Conservation (phyloP, 306 rosid species). For the Rosa persica region DNA sequence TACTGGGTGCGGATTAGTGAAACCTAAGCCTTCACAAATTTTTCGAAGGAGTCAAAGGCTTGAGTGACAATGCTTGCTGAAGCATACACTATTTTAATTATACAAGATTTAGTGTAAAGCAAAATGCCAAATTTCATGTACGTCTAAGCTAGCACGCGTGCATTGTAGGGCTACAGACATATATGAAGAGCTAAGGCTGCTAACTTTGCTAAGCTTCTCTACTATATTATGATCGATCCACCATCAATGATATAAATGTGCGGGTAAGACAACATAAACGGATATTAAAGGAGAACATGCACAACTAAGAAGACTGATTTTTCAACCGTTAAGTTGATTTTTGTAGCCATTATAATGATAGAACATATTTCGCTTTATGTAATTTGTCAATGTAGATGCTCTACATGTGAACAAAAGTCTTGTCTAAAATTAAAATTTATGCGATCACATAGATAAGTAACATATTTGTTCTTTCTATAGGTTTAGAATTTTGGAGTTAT, state of each 20-base stretch:
- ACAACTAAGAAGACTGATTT: not conserved
- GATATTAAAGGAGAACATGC: no score
- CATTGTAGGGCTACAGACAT: not conserved
- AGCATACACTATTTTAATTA: not conserved
- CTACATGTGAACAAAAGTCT: not conserved
- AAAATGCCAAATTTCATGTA: not conserved
- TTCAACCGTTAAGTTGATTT: not conserved
- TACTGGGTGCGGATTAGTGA: not conserved
- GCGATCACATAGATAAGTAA: no score
- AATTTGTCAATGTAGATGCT: not conserved
- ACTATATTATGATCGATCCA: no score
- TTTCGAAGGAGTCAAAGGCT: constrained; percentile 8
- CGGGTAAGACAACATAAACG: no score
- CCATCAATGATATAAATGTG: no score
- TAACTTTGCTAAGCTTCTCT: not conserved
- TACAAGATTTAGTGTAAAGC: not conserved
- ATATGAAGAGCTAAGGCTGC: not conserved
- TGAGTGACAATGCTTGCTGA: not conserved
- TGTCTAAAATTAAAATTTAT: no score
- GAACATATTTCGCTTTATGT: no score
- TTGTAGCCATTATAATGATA: no score
- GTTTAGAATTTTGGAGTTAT: no score
- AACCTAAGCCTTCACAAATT: not conserved
- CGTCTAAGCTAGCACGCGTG: not conserved
- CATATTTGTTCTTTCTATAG: no score